phyloP scores from a whole-genome alignment of 306 rosid genomes.

The Hippophae tibetana region DNA sequence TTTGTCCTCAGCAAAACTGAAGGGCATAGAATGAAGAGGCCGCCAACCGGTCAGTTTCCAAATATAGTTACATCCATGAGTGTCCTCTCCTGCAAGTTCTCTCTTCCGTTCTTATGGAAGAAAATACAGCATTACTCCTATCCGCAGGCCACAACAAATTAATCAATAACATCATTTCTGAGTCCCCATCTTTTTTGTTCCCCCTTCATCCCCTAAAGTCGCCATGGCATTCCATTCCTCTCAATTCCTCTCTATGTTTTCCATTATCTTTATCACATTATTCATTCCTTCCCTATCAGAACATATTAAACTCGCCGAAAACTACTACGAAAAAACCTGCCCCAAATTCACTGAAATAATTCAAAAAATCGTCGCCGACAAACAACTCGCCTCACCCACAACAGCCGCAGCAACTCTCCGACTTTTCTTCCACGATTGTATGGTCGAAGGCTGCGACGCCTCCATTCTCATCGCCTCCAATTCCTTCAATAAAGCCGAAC shows the following conservation, averaged over 20 bases:
- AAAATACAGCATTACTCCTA: not conserved
- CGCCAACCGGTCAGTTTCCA: not conserved
- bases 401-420: conserved; percentile 43
- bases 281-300: conserved; percentile 15
- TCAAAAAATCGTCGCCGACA: conserved; percentile 5
- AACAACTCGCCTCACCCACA: conserved; percentile 29
- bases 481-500: conserved; percentile 42
- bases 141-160: not conserved
- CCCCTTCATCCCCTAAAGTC: not conserved
- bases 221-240: conserved; percentile 21
- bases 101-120: conserved; percentile 21
- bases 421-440: conserved; percentile 48
- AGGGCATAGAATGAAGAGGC: too few relatives aligned
- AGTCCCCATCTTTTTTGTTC: not conserved
- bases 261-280: not conserved
- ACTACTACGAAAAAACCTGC: conserved; percentile 43
- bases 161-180: not conserved
- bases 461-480: conserved; percentile 38
- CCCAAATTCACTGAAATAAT: conserved; percentile 29
- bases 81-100: conserved; percentile 33
- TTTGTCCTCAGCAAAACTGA: too few relatives aligned
- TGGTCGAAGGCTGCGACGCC: conserved; percentile 42
- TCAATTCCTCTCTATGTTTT: not conserved
- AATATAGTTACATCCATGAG: conserved; percentile 11
- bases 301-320: conserved; percentile 14